Conservation (phyloP, 106 monocot species). For the Dendrobium chrysotoxum region DNA sequence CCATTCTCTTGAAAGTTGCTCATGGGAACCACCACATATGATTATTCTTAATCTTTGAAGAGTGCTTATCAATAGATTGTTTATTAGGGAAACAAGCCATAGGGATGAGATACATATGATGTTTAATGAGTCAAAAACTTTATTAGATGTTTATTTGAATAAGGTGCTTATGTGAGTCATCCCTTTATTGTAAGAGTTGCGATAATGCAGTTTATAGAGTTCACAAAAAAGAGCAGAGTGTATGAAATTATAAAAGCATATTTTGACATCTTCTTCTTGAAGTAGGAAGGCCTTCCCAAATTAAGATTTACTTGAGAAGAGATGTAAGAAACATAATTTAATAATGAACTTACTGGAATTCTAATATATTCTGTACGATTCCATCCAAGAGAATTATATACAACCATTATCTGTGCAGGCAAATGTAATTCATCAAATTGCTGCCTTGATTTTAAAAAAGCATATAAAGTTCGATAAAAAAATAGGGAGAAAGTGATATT, state of each 20-base stretch:
- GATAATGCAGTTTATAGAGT: neutral
- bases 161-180: neutral
- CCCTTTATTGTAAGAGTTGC: neutral
- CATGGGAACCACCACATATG: neutral
- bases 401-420: constrained; percentile 30
- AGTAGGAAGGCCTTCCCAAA: neutral
- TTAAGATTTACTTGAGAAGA: neutral
- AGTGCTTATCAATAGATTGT: neutral
- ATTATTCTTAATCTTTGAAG: neutral
- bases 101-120: neutral
- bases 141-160: neutral
- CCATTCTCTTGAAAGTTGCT: neutral
- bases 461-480: neutral
- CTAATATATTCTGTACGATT: constrained; percentile 26
- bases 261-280: neutral
- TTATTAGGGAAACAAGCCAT: neutral
- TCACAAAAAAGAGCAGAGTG: neutral
- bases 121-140: neutral
- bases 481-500: neutral
- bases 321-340: neutral
- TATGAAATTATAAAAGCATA: neutral
- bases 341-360: constrained; percentile 35
- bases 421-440: constrained; percentile 5
- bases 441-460: neutral
- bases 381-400: constrained; percentile 54